Evolutionary conservation across 106 monocot genomes (phyloP).

Genomic region (Dendrobium nobile): DNA sequence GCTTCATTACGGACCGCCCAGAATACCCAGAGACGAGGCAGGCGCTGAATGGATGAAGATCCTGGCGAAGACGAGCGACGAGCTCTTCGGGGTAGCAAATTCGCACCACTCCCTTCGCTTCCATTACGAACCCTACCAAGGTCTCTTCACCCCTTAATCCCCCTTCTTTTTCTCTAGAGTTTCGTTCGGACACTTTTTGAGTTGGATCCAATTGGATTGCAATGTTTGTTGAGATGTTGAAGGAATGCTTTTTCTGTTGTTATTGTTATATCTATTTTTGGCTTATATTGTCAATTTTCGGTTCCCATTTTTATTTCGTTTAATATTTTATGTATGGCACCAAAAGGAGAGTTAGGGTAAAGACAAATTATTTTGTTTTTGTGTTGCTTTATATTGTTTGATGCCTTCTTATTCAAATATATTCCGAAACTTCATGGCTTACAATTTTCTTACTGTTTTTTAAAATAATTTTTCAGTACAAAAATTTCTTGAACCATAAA

Average conservation of each 20-base stretch:
- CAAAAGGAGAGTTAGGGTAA: too few relatives aligned
- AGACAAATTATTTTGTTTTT: not conserved
- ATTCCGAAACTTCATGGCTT: not conserved
- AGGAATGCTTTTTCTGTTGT: not conserved
- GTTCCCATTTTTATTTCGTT: not conserved
- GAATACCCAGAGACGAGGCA: not conserved
- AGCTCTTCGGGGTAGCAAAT: slow-evolving; percentile 92
- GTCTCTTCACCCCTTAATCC: slow-evolving; percentile 7
- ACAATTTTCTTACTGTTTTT: too few relatives aligned
- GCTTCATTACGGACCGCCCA: too few relatives aligned
- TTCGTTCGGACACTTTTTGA: not conserved
- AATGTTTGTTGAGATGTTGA: not conserved
- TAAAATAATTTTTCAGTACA: too few relatives aligned
- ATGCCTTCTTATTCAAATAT: not conserved
- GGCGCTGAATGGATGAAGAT: slow-evolving; percentile 2
- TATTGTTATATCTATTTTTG: not conserved
- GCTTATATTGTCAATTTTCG: not conserved
- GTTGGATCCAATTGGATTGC: not conserved
- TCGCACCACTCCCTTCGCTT: slow-evolving; percentile 60
- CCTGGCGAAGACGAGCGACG: slow-evolving; percentile 79
- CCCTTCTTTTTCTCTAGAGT: not conserved
- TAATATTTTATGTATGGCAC: not conserved
- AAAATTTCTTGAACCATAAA: too few relatives aligned
- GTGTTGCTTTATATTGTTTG: not conserved
- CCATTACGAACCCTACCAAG: slow-evolving; percentile 27